A percentile compares a stretch with the other conserved stretches of the same genome.
These are phyloP conservation scores for Mercurialis annua DNA, from an alignment of 345 rosid species.

Conservation along the genomic window DNA sequence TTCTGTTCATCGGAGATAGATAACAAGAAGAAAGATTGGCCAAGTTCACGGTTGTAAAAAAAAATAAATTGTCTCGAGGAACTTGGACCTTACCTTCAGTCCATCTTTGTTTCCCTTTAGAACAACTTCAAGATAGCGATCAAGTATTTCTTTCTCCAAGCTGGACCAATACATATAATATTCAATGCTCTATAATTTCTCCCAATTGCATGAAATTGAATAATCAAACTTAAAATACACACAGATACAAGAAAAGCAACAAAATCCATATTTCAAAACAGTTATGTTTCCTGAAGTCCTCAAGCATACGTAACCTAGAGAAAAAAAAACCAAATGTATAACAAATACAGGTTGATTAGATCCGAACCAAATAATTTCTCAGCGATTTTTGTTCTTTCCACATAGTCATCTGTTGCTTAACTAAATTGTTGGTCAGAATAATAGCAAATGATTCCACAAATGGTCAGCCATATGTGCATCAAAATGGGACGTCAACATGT, in stretches of 20 bases:
- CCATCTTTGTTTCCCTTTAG: slow-evolving; percentile 97
- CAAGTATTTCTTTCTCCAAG: slow-evolving; percentile 89
- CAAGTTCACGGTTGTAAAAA: background rate
- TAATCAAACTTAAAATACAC: slow-evolving; percentile 7
- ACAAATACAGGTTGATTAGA: background rate
- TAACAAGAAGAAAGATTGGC: background rate
- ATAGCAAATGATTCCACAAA: background rate
- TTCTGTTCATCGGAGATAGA: slow-evolving; percentile 46
- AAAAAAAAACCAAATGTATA: background rate
- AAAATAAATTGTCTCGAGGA: background rate
- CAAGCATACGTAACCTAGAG: too few species aligned
- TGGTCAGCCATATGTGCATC: background rate
- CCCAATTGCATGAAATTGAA: background rate
- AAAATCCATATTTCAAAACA: background rate
- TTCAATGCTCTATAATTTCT: slow-evolving; percentile 5
- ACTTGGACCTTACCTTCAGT: slow-evolving; percentile 55
- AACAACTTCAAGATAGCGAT: slow-evolving; percentile 82
- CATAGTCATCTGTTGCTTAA: background rate
- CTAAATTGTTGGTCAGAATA: background rate
- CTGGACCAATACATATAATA: slow-evolving; percentile 41
- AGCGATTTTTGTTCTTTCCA: background rate
- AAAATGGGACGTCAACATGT: background rate
- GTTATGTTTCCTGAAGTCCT: too few species aligned
- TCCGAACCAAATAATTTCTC: background rate
- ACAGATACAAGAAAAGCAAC: slow-evolving; percentile 3